Evolutionary conservation across 78 protist species (phyloP).

Genomic region (Emiliania huxleyi): DNA sequence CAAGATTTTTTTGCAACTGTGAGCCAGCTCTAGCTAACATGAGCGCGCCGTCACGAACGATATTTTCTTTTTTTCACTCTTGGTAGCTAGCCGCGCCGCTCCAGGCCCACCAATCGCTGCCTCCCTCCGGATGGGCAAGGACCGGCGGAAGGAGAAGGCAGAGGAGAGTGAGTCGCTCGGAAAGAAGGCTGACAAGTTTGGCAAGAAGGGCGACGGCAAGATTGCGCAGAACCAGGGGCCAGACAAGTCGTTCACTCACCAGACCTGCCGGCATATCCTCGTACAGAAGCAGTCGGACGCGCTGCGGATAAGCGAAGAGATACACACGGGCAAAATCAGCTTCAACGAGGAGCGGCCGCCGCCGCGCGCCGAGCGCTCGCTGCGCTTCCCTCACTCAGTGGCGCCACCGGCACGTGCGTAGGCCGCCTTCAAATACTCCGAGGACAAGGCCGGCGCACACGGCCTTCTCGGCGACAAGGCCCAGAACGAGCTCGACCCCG

Average conservation of each 20-base stretch:
- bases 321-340: background rate
- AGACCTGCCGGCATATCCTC: background rate
- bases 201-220: constrained; percentile 2
- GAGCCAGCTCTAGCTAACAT: too few species aligned
- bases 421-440: background rate
- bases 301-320: background rate
- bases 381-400: too few species aligned
- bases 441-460: background rate
- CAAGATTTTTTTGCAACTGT: too few species aligned
- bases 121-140: constrained; percentile 14
- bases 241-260: background rate
- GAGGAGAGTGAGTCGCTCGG: background rate
- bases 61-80: too few species aligned
- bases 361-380: too few species aligned
- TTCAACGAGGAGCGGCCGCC: too few species aligned
- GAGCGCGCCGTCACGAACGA: too few species aligned
- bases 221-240: background rate
- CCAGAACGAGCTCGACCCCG: constrained; percentile 1
- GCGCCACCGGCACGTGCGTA: too few species aligned
- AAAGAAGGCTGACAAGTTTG: background rate
- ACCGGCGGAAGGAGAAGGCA: background rate
- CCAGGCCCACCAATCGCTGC: too few species aligned
- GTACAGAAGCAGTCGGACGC: background rate
- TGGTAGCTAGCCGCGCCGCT: too few species aligned
- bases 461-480: background rate